A percentile compares a stretch with the other conserved stretches of the same genome.
phyloP scores from a whole-genome alignment of 495 filamentous ascomycete species.

The Annulohypoxylon moriforme region DNA sequence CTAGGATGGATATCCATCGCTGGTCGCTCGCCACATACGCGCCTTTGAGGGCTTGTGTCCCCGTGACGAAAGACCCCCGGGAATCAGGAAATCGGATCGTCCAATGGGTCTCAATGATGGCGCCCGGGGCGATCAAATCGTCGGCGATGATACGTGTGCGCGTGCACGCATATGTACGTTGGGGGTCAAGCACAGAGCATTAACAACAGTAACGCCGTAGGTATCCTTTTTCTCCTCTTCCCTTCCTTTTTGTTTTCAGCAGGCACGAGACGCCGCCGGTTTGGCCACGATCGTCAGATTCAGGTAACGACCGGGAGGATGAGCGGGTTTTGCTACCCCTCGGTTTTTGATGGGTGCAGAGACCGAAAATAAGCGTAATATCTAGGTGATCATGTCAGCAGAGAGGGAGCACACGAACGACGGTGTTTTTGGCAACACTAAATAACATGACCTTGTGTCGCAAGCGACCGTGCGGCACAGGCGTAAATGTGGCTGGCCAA shows the following conservation, averaged over 20 bases:
- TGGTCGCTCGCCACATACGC: slow-evolving; percentile 3
- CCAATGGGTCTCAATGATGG: slow-evolving; percentile 6
- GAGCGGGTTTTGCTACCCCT: background rate
- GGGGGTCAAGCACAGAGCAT: slow-evolving; percentile 22
- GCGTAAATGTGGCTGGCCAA: slow-evolving; percentile 6
- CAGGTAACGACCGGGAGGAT: background rate
- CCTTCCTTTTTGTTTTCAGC: background rate
- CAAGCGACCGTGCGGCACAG: slow-evolving; percentile 24
- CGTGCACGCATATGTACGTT: slow-evolving; percentile 15
- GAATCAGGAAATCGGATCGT: slow-evolving; percentile 20
- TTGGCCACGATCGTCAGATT: slow-evolving; percentile 2
- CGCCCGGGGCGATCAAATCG: slow-evolving; percentile 19
- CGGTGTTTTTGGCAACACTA: background rate
- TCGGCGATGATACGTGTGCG: slow-evolving; percentile 7
- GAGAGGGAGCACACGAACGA: background rate
- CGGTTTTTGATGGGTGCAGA: background rate
- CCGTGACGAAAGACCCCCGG: slow-evolving; percentile 3
- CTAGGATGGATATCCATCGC: background rate
- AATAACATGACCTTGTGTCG: slow-evolving; percentile 19
- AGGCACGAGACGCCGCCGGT: background rate
- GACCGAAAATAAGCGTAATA: background rate
- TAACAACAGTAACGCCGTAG: background rate
- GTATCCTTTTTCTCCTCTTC: background rate
- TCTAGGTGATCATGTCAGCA: slow-evolving; percentile 6
- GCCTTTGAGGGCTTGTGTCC: background rate